Evolutionary conservation across 2,329 filamentous ascomycete species (phyloP).

Genomic region (Nigrospora sphaerica): DNA sequence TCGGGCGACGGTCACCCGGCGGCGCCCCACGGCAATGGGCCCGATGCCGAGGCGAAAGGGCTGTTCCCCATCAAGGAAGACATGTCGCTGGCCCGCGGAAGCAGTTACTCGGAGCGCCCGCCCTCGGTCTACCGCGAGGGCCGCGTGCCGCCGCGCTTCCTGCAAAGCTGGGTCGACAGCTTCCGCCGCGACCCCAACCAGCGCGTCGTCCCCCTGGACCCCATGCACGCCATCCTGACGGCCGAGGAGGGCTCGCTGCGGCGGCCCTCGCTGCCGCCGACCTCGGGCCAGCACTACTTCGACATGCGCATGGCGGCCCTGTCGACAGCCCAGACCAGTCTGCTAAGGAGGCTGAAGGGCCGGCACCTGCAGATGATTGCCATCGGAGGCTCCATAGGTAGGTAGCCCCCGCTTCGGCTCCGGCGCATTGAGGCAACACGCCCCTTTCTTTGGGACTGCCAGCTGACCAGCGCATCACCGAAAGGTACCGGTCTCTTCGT

Average conservation of each 20-base stretch:
- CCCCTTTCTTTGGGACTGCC: neutral
- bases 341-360: slow-evolving; percentile 72
- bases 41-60: slow-evolving; percentile 16
- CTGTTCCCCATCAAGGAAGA: slow-evolving; percentile 51
- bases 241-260: slow-evolving; percentile 19
- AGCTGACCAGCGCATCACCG: slow-evolving; percentile 9
- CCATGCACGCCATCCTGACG: slow-evolving; percentile 23
- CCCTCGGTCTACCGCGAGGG: slow-evolving; percentile 32
- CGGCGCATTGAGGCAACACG: neutral
- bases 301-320: slow-evolving; percentile 54
- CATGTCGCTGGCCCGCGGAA: slow-evolving; percentile 36
- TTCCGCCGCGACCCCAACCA: slow-evolving; percentile 55
- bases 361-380: slow-evolving; percentile 97
- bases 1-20: too few species aligned
- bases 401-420: slow-evolving; percentile 2
- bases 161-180: slow-evolving; percentile 47
- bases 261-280: slow-evolving; percentile 18
- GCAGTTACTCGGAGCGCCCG: slow-evolving; percentile 44
- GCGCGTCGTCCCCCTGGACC: slow-evolving; percentile 38
- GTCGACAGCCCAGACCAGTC: slow-evolving; percentile 67
- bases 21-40: too few species aligned
- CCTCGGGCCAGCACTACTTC: slow-evolving; percentile 37
- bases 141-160: slow-evolving; percentile 20
- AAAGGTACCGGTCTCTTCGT: slow-evolving; percentile 79
- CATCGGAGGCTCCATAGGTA: slow-evolving; percentile 84